These are phyloP conservation scores for Thelonectria olida DNA, from an alignment of 2,329 filamentous ascomycete genomes.

Conservation along the genomic window DNA sequence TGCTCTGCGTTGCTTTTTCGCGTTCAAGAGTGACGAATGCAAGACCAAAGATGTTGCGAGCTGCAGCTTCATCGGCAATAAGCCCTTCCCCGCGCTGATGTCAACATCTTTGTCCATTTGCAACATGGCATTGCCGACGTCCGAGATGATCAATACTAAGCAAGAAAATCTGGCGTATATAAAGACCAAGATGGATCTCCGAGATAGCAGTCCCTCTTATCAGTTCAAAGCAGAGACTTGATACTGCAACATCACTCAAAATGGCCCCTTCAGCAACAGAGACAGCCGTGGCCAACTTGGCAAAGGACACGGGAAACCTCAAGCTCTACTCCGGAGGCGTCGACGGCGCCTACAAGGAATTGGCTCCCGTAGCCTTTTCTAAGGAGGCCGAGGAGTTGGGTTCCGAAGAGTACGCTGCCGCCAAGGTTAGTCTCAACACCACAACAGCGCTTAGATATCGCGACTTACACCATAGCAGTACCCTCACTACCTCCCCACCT, in stretches of 20 bases:
- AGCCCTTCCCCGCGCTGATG: slow-evolving; percentile 24
- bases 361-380: slow-evolving; percentile 29
- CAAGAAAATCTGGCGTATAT: background rate
- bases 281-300: slow-evolving; percentile 26
- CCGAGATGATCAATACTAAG: slow-evolving; percentile 10
- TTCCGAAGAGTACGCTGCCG: slow-evolving; percentile 29
- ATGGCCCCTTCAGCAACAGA: slow-evolving; percentile 41
- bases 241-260: background rate
- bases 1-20: slow-evolving; percentile 3
- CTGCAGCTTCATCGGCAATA: slow-evolving; percentile 2
- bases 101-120: slow-evolving; percentile 18
- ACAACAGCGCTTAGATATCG: background rate
- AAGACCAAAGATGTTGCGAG: background rate
- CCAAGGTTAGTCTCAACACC: slow-evolving; percentile 30
- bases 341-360: slow-evolving; percentile 38
- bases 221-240: background rate
- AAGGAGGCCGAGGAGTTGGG: slow-evolving; percentile 35
- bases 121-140: slow-evolving; percentile 19
- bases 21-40: slow-evolving; percentile 20
- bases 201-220: background rate
- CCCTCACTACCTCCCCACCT: slow-evolving; percentile 77
- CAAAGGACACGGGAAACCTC: slow-evolving; percentile 30
- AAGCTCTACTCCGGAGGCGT: slow-evolving; percentile 41
- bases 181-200: background rate
- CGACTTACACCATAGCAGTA: slow-evolving; percentile 56